Percentiles rank a stretch among this genome's conserved stretches.
phyloP scores from a whole-genome alignment of 2,329 filamentous ascomycete genomes.

The Akanthomyces dipterigenus region DNA sequence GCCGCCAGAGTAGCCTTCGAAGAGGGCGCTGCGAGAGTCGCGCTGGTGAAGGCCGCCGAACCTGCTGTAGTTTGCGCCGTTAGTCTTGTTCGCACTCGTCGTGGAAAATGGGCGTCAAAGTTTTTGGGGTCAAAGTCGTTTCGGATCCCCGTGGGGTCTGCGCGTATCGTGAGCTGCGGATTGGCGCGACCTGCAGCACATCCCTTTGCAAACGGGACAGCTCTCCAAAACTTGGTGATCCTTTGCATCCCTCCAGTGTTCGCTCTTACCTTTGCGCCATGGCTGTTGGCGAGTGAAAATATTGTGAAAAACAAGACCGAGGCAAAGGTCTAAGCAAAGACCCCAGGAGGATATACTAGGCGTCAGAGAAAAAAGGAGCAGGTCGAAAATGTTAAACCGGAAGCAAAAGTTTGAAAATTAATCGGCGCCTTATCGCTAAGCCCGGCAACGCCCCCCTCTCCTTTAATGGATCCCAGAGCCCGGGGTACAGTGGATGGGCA shows the following conservation, averaged over 20 bases:
- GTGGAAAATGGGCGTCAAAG: not conserved
- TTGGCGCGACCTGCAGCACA: not conserved
- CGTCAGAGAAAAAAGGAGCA: not conserved
- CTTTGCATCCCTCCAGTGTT: not conserved
- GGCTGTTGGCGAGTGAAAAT: constrained; percentile 8
- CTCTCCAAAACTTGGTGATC: not conserved
- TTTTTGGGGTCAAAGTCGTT: not conserved
- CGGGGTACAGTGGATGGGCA: not conserved
- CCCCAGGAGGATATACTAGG: too few relatives aligned
- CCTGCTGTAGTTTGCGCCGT: constrained; percentile 32
- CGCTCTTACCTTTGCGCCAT: constrained; percentile 30
- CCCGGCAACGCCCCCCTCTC: not conserved
- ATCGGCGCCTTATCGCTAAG: not conserved
- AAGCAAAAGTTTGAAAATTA: not conserved
- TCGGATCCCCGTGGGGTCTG: not conserved
- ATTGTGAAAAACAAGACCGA: not conserved
- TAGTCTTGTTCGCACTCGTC: not conserved
- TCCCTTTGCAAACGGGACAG: not conserved
- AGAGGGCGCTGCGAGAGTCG: constrained; percentile 65
- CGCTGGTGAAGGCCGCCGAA: constrained; percentile 68
- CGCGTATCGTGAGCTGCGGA: not conserved
- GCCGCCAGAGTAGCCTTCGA: constrained; percentile 62
- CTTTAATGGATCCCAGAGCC: constrained; percentile 7
- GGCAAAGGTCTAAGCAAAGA: too few relatives aligned
- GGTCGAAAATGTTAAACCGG: not conserved